Conservation (phyloP, 768 basidiomycete species). For the Trametes cinnabarina region DNA sequence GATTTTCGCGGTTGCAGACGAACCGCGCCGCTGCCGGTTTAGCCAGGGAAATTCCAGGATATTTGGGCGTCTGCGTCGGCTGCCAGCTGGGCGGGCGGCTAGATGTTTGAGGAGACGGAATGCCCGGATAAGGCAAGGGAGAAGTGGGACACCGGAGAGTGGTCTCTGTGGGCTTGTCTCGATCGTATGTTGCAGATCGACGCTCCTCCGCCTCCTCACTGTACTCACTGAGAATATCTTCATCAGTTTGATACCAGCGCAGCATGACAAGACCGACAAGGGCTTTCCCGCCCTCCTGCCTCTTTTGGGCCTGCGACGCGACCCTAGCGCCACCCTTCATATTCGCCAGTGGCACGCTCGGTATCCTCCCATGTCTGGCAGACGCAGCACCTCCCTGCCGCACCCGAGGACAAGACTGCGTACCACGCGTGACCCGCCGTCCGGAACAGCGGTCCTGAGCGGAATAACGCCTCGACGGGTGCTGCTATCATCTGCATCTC, state of each 20-base stretch:
- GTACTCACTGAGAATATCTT: neutral
- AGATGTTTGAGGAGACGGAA: neutral
- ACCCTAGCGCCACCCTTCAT: neutral
- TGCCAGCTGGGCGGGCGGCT: neutral
- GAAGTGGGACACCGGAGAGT: slow-evolving; percentile 14
- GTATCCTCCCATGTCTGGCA: neutral
- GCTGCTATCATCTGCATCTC: neutral
- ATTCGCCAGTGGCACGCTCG: neutral
- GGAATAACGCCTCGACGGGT: neutral
- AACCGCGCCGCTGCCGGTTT: neutral
- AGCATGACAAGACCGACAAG: neutral
- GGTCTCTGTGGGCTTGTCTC: slow-evolving; percentile 11
- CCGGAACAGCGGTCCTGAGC: slow-evolving; percentile 18
- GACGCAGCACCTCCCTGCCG: neutral
- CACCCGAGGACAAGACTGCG: slow-evolving; percentile 4
- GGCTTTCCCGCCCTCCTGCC: neutral
- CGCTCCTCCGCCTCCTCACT: neutral
- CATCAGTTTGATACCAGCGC: neutral
- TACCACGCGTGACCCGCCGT: slow-evolving; percentile 10
- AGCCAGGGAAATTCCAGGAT: too few species aligned
- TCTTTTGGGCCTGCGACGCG: slow-evolving; percentile 17
- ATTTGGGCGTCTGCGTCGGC: too few species aligned
- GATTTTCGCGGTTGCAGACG: slow-evolving; percentile 4
- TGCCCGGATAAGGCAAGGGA: slow-evolving; percentile 1
- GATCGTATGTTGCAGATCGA: slow-evolving; percentile 23